These are phyloP conservation scores for Lasiodiplodia sp. DNA, from an alignment of 2,329 filamentous ascomycete species.

Conservation along the genomic window DNA sequence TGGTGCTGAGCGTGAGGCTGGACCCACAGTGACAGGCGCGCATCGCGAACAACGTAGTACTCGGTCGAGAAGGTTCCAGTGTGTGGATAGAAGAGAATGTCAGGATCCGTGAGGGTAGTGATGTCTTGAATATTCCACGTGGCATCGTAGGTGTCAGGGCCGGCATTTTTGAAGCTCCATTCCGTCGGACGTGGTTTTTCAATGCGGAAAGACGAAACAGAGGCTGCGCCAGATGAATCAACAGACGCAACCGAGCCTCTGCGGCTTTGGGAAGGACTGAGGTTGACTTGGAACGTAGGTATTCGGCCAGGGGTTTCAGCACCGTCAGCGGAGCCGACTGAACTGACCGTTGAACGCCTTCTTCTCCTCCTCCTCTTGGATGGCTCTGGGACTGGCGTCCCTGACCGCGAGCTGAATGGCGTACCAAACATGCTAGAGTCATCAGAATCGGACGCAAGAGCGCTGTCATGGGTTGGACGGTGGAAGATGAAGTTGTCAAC, in stretches of 20 bases:
- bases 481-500: slow-evolving; percentile 26
- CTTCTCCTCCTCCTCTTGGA: slow-evolving; percentile 6
- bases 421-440: slow-evolving; percentile 17
- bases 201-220: background rate
- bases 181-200: background rate
- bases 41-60: slow-evolving; percentile 35
- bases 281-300: slow-evolving; percentile 6
- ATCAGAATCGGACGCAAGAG: slow-evolving; percentile 1
- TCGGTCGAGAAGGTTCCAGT: slow-evolving; percentile 58
- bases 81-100: slow-evolving; percentile 44
- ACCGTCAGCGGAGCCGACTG: background rate
- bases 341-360: background rate
- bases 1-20: slow-evolving; percentile 20
- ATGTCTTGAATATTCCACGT: slow-evolving; percentile 27
- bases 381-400: background rate
- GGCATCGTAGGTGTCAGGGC: slow-evolving; percentile 24
- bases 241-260: slow-evolving; percentile 8
- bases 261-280: background rate
- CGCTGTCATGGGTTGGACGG: slow-evolving; percentile 13
- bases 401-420: slow-evolving; percentile 11
- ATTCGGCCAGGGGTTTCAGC: background rate
- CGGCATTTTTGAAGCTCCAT: slow-evolving; percentile 13
- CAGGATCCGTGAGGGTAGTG: slow-evolving; percentile 36
- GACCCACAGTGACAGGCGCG: slow-evolving; percentile 20
- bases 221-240: background rate